Base-by-base conservation (phyloP, 2,329 filamentous ascomycete genomes). In the Plectosphaerella plurivora region DNA sequence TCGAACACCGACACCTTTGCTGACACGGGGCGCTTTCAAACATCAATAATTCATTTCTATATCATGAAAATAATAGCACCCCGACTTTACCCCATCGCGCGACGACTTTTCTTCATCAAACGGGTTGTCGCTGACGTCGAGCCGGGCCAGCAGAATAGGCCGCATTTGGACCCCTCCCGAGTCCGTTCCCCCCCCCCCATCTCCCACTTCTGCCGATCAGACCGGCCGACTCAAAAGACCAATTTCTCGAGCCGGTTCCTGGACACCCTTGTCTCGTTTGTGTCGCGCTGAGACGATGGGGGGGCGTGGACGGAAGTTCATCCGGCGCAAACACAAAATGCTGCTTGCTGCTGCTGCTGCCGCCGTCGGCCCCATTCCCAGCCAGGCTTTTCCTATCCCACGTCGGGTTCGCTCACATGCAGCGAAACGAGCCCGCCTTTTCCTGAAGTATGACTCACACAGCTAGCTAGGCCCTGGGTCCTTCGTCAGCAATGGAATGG, bases 21-120 rank as follows among this genome's bases (percentile, higher is more conserved):
- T 22, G 11, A 33, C 28, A 33, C 7, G 28, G 28, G 11, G 11
- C 28, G 4, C 28, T 2, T 3, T 33, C 11, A 9, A 10, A 12
- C 3, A 3, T 33, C 3, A 10, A 35, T 22, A 61, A 61, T 47
- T 47, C 14, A 24, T 5, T 20, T 28, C 22, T 18, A 16, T 51
- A 51, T 35, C 10, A 4, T 15, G 2, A 0, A 2, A 0, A 3
- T 50, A 41, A n/a, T 22, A 60, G 62, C 58, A 66, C 65, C 60
- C 49, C 58, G 11, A 55, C 53, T 57, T 57, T 49, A 8, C 12
- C 39, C 5, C 45, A 33, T 44, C 22, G 15, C 9, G 11, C 15
- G 36, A 25, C 8, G 39, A 51, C 51, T 57, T 57, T 57, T 57
- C n/a, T 46, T 51, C 50, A 45, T 49, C 42, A 41, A 56, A 54